phyloP scores from a whole-genome alignment of 1,139 yeast species.

The Scheffersomyces stambukii region DNA sequence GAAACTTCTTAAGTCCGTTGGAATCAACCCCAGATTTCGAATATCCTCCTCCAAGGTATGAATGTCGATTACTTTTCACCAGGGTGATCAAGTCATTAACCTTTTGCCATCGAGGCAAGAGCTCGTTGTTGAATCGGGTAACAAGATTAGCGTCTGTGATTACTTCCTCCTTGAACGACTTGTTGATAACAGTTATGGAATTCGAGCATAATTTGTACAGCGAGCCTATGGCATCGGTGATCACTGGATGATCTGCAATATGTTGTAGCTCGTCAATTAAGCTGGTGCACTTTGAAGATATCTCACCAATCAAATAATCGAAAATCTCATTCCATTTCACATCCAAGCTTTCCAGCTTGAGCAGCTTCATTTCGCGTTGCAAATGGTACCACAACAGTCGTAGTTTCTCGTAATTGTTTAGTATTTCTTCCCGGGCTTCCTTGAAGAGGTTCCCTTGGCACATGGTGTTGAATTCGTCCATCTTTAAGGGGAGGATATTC shows the following conservation, averaged over 20 bases:
- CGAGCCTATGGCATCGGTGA: constrained; percentile 17
- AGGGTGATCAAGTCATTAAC: constrained; percentile 22
- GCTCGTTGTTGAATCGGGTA: constrained; percentile 19
- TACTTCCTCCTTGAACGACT: constrained; percentile 27
- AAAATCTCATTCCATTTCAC: constrained; percentile 55
- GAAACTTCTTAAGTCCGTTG: constrained; percentile 14
- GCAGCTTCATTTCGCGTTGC: constrained; percentile 28
- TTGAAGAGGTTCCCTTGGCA: constrained; percentile 23
- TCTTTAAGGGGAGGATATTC: constrained; percentile 52
- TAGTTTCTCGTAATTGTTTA: constrained; percentile 36
- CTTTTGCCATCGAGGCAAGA: constrained; percentile 31
- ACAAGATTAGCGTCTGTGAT: constrained; percentile 17
- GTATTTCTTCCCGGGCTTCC: constrained; percentile 30
- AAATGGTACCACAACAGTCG: constrained; percentile 38
- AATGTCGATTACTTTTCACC: neutral
- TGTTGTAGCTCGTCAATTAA: constrained; percentile 24
- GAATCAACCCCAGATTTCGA: constrained; percentile 6
- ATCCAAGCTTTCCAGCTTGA: constrained; percentile 48
- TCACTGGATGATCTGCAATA: too few species aligned
- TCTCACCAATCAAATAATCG: constrained; percentile 37
- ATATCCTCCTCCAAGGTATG: too few species aligned
- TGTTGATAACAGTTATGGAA: constrained; percentile 26
- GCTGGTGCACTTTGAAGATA: constrained; percentile 23
- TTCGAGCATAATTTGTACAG: constrained; percentile 32
- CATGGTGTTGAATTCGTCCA: constrained; percentile 39